These are phyloP conservation scores for Ganoderma resinaceum DNA, from an alignment of 1,284 basidiomycete genomes.

Conservation along the genomic window DNA sequence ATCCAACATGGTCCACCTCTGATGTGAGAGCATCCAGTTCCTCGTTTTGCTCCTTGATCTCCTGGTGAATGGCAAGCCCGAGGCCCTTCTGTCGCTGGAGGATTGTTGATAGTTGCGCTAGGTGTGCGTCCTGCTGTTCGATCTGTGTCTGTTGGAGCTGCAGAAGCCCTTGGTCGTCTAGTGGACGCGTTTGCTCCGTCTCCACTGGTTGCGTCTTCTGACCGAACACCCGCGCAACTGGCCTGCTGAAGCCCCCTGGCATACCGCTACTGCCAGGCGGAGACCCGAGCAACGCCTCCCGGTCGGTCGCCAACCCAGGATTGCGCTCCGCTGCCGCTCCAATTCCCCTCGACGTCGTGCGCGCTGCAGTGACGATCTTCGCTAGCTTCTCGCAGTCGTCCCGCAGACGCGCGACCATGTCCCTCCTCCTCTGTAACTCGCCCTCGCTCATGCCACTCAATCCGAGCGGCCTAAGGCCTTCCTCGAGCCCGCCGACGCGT, in stretches of 20 bases:
- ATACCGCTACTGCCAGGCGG: slow-evolving; percentile 37
- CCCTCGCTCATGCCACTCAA: slow-evolving; percentile 80
- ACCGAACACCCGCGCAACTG: slow-evolving; percentile 85
- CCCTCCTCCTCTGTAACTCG: slow-evolving; percentile 82
- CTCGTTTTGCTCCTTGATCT: slow-evolving; percentile 88
- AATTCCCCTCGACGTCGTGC: slow-evolving; percentile 56
- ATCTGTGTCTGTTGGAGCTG: slow-evolving; percentile 85
- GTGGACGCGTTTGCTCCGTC: slow-evolving; percentile 84
- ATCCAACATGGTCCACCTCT: slow-evolving; percentile 78
- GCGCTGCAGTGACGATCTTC: slow-evolving; percentile 77
- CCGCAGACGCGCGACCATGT: slow-evolving; percentile 83
- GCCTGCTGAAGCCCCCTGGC: slow-evolving; percentile 42
- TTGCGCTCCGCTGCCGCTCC: slow-evolving; percentile 46
- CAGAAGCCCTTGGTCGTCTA: slow-evolving; percentile 85
- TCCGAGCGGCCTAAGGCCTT: slow-evolving; percentile 71
- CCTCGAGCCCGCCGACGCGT: slow-evolving; percentile 74
- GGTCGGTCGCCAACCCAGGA: slow-evolving; percentile 62
- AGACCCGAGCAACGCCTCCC: slow-evolving; percentile 64
- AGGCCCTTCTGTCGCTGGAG: slow-evolving; percentile 88
- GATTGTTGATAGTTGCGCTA: slow-evolving; percentile 81
- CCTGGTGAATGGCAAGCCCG: slow-evolving; percentile 87
- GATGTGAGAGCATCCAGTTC: slow-evolving; percentile 81
- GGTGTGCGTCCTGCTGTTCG: slow-evolving; percentile 84
- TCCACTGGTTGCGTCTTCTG: slow-evolving; percentile 69
- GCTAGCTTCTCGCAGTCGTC: slow-evolving; percentile 87